Conservation (phyloP, 208 protist species). For the Tritrichomonas musculus region DNA sequence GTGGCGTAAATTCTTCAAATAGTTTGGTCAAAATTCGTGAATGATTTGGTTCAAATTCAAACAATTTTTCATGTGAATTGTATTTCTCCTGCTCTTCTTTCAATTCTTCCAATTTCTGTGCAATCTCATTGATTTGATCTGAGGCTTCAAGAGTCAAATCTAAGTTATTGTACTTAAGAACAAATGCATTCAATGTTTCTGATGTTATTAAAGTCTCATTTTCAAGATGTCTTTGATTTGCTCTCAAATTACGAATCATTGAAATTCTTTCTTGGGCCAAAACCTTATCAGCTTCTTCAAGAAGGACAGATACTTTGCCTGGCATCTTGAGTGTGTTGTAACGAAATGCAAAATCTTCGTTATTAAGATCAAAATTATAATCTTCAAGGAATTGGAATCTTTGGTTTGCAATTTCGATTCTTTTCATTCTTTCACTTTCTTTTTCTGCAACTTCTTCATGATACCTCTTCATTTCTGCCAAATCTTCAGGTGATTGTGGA, state of each 20-base stretch:
- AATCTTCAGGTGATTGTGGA: background rate
- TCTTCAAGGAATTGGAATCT: conserved; percentile 2
- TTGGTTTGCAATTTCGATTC: background rate
- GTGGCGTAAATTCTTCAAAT: background rate
- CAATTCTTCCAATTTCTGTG: background rate
- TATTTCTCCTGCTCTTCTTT: background rate
- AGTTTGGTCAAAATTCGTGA: background rate
- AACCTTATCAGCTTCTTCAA: background rate
- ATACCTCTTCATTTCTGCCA: background rate
- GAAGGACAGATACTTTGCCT: background rate
- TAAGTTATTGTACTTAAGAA: background rate
- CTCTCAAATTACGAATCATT: background rate
- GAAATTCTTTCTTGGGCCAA: background rate
- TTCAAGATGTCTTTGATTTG: background rate
- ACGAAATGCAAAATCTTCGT: background rate
- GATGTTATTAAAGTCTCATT: background rate
- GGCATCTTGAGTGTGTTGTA: background rate
- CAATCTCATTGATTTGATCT: background rate
- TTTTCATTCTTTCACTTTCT: too few relatives aligned
- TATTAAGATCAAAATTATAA: background rate
- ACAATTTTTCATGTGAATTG: background rate
- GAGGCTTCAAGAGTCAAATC: background rate
- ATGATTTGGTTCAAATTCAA: background rate
- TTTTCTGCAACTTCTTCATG: background rate
- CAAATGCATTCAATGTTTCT: background rate